Evolutionary conservation across 345 rosid species (phyloP), one percentile per base, ranked within the genome.

Genomic region (Eucalyptus shirleyi): DNA sequence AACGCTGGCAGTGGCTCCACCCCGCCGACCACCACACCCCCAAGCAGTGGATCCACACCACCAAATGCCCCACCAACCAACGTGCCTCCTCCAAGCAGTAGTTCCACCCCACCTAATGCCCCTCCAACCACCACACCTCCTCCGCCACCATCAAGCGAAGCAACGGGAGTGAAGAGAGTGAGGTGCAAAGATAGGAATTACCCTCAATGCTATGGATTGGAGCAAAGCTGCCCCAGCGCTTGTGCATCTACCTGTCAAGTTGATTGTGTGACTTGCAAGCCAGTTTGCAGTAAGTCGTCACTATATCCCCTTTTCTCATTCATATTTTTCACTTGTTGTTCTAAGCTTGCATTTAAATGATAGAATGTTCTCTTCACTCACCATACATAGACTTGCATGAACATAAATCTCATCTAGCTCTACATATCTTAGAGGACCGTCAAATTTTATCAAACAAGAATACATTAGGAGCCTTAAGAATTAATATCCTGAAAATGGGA

Each of bases 241-340:
- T 95, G 98, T 89, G 94, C 96, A 16, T 86, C 86, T 81, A 92
- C 91, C 87, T 96, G 96, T 86, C 91, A 91, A 69, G 95, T 94
- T 23, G 96, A 95, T 80, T 96, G 98, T 18, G 91, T 89, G 67
- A 93, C 95, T 88, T 95, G 96, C 96, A 95, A 93, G 87, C 92
- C 95, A 85, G 88, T 94, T 53, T 96, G 98, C 90, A 89, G 94
- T 95, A 94, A 89, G 94, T 87, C 16, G 23, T 49, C 40, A 18
- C 28, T 49, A 26, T 45, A 42, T 15, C 47, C 82, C 47, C 26
- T 81, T 81, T 51, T 88, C 47, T 42, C 51, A 88, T 88, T 45
- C 32, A 10, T 9, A 40, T 65, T 26, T 37, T 45, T 8, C n/a
- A 37, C 42, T 77, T 37, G 82, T 37, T 72, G 83, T 37, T 77